Conservation (phyloP, 208 protist species). For the Wallacemonas collosoma region DNA sequence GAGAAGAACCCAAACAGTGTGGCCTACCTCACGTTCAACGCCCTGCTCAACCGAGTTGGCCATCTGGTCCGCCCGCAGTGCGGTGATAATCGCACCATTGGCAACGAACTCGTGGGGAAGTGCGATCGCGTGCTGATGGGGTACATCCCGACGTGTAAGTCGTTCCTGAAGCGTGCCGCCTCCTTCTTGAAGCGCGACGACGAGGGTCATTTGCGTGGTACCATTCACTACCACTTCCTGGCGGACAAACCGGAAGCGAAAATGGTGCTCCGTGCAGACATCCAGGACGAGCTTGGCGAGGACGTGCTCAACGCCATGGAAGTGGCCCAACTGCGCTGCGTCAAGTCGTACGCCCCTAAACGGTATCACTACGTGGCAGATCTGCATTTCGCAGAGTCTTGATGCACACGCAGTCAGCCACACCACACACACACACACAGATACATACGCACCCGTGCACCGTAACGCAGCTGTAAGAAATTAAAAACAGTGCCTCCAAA, state of each 20-base stretch:
- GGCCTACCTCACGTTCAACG: slow-evolving; percentile 75
- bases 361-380: slow-evolving; percentile 74
- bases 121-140: slow-evolving; percentile 93
- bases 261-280: slow-evolving; percentile 36
- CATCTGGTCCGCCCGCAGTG: slow-evolving; percentile 65
- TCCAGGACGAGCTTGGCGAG: slow-evolving; percentile 57
- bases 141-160: slow-evolving; percentile 82
- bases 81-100: slow-evolving; percentile 84
- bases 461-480: too few species aligned
- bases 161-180: slow-evolving; percentile 76
- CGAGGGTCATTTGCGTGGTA: slow-evolving; percentile 32
- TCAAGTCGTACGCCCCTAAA: slow-evolving; percentile 91
- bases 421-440: slow-evolving; percentile 1
- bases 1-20: slow-evolving; percentile 91
- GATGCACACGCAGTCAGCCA: background rate
- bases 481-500: too few species aligned
- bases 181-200: slow-evolving; percentile 63
- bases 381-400: slow-evolving; percentile 1
- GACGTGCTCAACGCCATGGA: slow-evolving; percentile 25
- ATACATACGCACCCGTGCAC: background rate
- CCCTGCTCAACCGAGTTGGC: slow-evolving; percentile 76
- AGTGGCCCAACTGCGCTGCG: slow-evolving; percentile 58
- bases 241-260: slow-evolving; percentile 49
- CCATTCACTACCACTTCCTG: slow-evolving; percentile 91
- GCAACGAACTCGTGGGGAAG: slow-evolving; percentile 62